phyloP scores from a whole-genome alignment of 108 stramenopile genomes.

The Cyclotella baltica region DNA sequence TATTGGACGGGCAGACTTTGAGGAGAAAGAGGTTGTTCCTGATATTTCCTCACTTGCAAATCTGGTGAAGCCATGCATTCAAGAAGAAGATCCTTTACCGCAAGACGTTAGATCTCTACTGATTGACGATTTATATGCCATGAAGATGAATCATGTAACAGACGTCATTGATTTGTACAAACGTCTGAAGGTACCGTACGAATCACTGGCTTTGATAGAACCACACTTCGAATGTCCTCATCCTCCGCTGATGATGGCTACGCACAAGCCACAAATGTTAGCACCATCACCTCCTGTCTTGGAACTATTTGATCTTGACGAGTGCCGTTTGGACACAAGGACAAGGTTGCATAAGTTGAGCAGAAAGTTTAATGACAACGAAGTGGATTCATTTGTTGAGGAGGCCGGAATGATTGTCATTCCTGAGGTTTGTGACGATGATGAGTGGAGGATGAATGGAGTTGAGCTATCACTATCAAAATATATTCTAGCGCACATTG shows the following conservation, averaged over 20 bases:
- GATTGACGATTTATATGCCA: conserved; percentile 72
- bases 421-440: conserved; percentile 35
- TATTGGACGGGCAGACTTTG: conserved; percentile 47
- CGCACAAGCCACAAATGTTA: conserved; percentile 71
- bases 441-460: conserved; percentile 28
- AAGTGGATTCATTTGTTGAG: conserved; percentile 73
- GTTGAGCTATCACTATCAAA: conserved; percentile 43
- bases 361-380: conserved; percentile 65
- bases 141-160: conserved; percentile 70
- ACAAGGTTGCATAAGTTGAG: conserved; percentile 80
- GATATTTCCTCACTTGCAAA: conserved; percentile 76
- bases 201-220: conserved; percentile 74
- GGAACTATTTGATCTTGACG: conserved; percentile 91
- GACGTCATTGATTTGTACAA: conserved; percentile 78
- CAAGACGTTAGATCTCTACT: conserved; percentile 79
- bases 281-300: conserved; percentile 76
- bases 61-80: conserved; percentile 74
- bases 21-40: conserved; percentile 67
- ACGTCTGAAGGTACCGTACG: conserved; percentile 72
- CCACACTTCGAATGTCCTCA: conserved; percentile 86
- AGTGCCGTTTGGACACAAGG: conserved; percentile 75
- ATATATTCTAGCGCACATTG: conserved; percentile 36
- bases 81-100: conserved; percentile 77
- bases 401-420: conserved; percentile 77
- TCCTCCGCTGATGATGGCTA: conserved; percentile 75